phyloP scores from a whole-genome alignment of 345 rosid species.

The Ricinus communis region DNA sequence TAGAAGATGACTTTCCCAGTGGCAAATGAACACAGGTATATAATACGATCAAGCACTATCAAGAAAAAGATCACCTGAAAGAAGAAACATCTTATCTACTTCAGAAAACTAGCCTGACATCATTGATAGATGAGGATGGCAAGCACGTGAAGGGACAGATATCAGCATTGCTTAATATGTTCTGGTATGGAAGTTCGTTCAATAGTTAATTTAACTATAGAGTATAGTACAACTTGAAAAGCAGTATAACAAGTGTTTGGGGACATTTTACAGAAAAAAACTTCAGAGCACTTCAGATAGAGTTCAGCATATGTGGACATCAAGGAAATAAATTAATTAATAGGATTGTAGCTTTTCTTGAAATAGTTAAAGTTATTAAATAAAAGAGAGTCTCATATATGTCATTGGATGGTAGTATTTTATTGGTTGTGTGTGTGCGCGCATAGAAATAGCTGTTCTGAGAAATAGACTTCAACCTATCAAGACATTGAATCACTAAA shows the following conservation, averaged over 20 bases:
- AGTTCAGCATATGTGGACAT: not conserved
- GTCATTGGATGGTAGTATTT: constrained; percentile 5
- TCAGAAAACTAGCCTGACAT: constrained; percentile 4
- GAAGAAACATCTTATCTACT: constrained; percentile 2
- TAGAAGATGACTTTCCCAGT: constrained; percentile 44
- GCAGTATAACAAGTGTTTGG: not conserved
- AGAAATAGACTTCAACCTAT: too few species aligned
- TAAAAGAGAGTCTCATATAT: not conserved
- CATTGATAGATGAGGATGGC: not conserved
- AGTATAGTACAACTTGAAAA: not conserved
- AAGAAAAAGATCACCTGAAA: constrained; percentile 51
- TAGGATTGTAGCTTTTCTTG: not conserved
- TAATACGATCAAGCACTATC: constrained; percentile 45
- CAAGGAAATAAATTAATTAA: not conserved
- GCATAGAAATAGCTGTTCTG: too few species aligned
- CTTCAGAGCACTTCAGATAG: not conserved
- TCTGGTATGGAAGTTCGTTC: not conserved
- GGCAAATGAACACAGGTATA: constrained; percentile 49
- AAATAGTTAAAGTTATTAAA: too few species aligned
- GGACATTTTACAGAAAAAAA: not conserved
- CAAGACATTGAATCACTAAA: not conserved
- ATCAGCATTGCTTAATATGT: not conserved
- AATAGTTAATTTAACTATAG: not conserved
- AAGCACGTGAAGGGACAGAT: not conserved
- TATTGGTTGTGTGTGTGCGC: not conserved